Evolutionary conservation across 495 filamentous ascomycete genomes (phyloP), one percentile per base, ranked within the genome.

Genomic region (Hypoxylon subgilvum): DNA sequence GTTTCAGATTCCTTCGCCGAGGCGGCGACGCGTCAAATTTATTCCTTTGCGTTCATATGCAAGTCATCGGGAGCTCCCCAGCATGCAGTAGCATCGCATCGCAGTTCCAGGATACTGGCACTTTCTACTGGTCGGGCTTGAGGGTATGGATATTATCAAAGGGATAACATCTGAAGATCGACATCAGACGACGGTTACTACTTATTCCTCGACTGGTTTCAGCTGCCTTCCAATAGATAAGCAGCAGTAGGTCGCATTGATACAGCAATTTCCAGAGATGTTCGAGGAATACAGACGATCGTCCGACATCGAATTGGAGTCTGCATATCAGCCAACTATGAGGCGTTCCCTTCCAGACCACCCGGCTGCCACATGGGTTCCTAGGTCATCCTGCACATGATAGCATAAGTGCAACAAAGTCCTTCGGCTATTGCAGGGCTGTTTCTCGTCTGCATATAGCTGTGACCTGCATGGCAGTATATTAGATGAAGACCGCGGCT

Each of bases 231-330:
- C 52, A 49, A 57, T 48, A 41, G 42, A 50, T 57, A 54, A 48
- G 36, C 18, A 40, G 31, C 52, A 19, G 65, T 46, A 64, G 30
- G 55, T 49, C 52, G 65, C 60, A 57, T 56, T 59, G 41, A 57
- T 49, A 57, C 45, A 47, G 47, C 61, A 67, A 67, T 67, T 55
- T 67, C 60, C 50, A 67, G 48, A 41, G 35, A 46, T 60, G 36
- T 12, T 47, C 22, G 46, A 46, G 38, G 38, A 41, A 53, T 48
- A 27, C 46, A 42, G 16, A 48, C 36, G 44, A 63, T 60, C 50
- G 49, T 41, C 55, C 28, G 32, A 42, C 28, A 51, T 23, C 63
- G 63, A 66, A 62, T 62, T 48, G 48, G 30, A 41, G 21, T 41
- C 27, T 49, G 8, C 25, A 53, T 39, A 42, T 31, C 40, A 30